Percentiles rank a stretch among this genome's conserved stretches.
Evolutionary conservation across 139 green algal species (phyloP).

Genomic region (Deuterostichococcus epilithicus): DNA sequence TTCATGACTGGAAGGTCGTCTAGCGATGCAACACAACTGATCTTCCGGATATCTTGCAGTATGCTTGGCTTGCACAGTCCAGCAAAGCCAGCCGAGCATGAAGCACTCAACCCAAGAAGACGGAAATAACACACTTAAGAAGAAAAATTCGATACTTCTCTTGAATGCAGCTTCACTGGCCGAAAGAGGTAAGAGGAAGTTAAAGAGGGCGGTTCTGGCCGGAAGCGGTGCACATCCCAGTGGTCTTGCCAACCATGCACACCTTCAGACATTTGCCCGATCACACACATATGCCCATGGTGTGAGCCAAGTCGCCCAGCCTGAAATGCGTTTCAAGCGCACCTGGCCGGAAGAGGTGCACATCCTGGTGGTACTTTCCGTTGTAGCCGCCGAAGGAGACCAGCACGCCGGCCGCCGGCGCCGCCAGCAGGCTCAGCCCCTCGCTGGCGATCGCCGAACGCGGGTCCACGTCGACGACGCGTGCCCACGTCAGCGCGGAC

Average conservation of each 20-base stretch:
- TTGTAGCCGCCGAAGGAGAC: constrained; percentile 77
- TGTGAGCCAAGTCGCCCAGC: not conserved
- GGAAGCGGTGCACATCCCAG: not conserved
- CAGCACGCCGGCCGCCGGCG: constrained; percentile 41
- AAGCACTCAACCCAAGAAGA: no score
- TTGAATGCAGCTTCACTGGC: no score
- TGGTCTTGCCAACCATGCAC: not conserved
- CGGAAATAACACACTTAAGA: no score
- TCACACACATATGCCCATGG: no score
- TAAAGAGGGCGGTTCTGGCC: no score
- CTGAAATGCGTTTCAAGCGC: not conserved
- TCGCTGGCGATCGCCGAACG: constrained; percentile 37
- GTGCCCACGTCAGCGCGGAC: constrained; percentile 19
- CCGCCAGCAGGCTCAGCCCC: constrained; percentile 38
- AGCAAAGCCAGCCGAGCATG: no score
- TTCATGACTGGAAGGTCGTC: no score
- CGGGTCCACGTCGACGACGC: constrained; percentile 33
- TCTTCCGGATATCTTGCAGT: no score
- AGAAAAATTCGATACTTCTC: no score
- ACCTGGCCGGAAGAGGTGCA: constrained; percentile 49
- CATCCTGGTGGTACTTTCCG: constrained; percentile 52
- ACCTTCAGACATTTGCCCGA: not conserved
- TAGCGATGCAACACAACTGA: no score
- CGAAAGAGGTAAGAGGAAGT: no score
- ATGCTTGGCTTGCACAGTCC: no score